Evolutionary conservation across 2,329 filamentous ascomycete species (phyloP).

Genomic region (Trichoderma sp.): DNA sequence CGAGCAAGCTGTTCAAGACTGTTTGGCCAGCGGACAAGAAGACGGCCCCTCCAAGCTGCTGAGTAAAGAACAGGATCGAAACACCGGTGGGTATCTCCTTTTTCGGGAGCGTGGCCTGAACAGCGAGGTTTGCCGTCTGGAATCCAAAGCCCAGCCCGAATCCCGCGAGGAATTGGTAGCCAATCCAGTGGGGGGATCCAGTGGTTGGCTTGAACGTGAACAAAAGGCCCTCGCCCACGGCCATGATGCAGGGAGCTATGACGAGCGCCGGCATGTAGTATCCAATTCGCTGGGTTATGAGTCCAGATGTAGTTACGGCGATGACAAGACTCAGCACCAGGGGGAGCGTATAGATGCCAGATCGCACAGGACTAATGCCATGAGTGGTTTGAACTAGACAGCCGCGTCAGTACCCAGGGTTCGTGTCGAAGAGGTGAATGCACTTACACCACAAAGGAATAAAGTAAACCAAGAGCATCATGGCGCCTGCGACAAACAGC

Average conservation of each 20-base stretch:
- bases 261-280: conserved; percentile 64
- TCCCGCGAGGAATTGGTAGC: conserved; percentile 60
- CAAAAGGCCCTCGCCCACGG: conserved; percentile 59
- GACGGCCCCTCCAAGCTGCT: conserved; percentile 61
- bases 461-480: conserved; percentile 59
- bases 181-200: conserved; percentile 58
- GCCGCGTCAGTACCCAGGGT: conserved; percentile 29
- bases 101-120: conserved; percentile 55
- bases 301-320: conserved; percentile 53
- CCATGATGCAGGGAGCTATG: conserved; percentile 51
- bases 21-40: conserved; percentile 61
- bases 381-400: conserved; percentile 58
- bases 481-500: conserved; percentile 51
- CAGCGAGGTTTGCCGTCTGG: conserved; percentile 59
- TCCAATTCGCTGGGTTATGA: conserved; percentile 54
- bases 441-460: conserved; percentile 57
- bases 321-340: conserved; percentile 59
- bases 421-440: neutral
- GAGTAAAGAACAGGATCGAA: conserved; percentile 59
- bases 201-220: conserved; percentile 56
- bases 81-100: conserved; percentile 59
- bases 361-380: conserved; percentile 54
- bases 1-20: conserved; percentile 53
- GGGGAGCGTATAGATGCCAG: conserved; percentile 60
- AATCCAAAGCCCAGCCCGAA: conserved; percentile 62